A percentile compares a stretch with the other conserved stretches of the same genome.
Evolutionary conservation across 495 filamentous ascomycete genomes (phyloP).

Genomic region (Recurvomyces mirabilis): DNA sequence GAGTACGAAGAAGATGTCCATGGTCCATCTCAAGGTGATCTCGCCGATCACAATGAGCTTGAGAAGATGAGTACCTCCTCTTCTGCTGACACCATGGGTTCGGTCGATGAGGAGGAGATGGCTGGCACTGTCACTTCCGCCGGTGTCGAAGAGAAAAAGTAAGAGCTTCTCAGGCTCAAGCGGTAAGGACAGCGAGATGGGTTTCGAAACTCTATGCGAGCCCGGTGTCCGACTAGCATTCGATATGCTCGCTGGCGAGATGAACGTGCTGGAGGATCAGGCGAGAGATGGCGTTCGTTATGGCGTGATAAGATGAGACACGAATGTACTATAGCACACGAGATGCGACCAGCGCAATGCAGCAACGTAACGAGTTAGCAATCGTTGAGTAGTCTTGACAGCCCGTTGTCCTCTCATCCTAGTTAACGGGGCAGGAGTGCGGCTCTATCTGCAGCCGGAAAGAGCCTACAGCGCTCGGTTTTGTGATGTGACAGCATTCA

Average conservation of each 20-base stretch:
- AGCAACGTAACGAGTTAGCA: too few relatives aligned
- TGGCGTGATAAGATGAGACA: not conserved
- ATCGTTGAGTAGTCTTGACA: too few relatives aligned
- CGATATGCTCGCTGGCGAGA: constrained; percentile 7
- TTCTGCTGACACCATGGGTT: constrained; percentile 21
- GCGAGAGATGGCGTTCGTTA: too few relatives aligned
- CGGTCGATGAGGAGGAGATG: constrained; percentile 29
- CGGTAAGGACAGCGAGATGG: not conserved
- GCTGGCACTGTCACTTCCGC: constrained; percentile 5
- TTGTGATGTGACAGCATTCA: too few relatives aligned
- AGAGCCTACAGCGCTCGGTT: too few relatives aligned
- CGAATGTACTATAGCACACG: not conserved
- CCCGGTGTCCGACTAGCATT: too few relatives aligned
- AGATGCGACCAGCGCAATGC: not conserved
- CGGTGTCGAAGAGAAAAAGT: constrained; percentile 10
- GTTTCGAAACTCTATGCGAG: too few relatives aligned
- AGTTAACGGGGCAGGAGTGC: too few relatives aligned
- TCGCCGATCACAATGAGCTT: constrained; percentile 22
- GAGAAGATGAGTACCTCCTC: constrained; percentile 29
- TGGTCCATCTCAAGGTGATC: constrained; percentile 29
- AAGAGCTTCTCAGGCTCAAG: not conserved
- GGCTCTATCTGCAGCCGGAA: too few relatives aligned
- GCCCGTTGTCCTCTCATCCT: too few relatives aligned
- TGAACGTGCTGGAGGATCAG: not conserved
- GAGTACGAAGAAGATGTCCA: constrained; percentile 72